A percentile compares a stretch with the other conserved stretches of the same genome.
These are phyloP conservation scores for Clonostachys rhizophaga DNA, from an alignment of 2,329 filamentous ascomycete genomes.

Conservation along the genomic window DNA sequence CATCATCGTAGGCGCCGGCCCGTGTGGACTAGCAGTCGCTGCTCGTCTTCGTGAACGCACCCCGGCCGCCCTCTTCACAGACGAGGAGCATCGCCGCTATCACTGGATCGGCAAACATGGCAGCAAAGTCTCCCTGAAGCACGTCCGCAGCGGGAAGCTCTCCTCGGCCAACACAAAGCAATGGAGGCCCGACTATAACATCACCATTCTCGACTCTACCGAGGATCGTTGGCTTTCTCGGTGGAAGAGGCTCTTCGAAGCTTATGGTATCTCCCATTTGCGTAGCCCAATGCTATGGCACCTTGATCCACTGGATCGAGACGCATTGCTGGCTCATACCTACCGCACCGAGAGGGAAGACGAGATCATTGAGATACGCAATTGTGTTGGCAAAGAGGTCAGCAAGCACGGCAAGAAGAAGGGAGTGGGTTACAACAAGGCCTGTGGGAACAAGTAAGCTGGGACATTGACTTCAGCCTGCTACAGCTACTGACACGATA, in stretches of 20 bases:
- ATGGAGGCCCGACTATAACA: constrained; percentile 24
- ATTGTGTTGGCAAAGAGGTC: constrained; percentile 73
- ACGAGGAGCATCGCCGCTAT: constrained; percentile 78
- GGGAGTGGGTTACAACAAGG: constrained; percentile 19
- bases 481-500: constrained; percentile 8
- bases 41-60: constrained; percentile 67
- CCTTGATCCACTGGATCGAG: constrained; percentile 69
- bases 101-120: constrained; percentile 69
- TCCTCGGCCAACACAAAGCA: not conserved
- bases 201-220: constrained; percentile 64
- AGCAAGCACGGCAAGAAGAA: constrained; percentile 78
- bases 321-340: constrained; percentile 66
- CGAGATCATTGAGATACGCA: constrained; percentile 65
- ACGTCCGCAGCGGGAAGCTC: constrained; percentile 24
- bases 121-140: constrained; percentile 52
- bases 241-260: constrained; percentile 67
- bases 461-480: not conserved
- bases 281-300: constrained; percentile 83
- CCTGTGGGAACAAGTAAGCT: constrained; percentile 36
- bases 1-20: constrained; percentile 69
- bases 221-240: constrained; percentile 61
- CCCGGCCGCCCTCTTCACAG: constrained; percentile 75
- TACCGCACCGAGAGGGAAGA: constrained; percentile 53
- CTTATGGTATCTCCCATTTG: constrained; percentile 66
- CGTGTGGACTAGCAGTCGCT: constrained; percentile 70